These are phyloP conservation scores for Cubamyces sp. DNA, from an alignment of 768 basidiomycete genomes.

Conservation along the genomic window DNA sequence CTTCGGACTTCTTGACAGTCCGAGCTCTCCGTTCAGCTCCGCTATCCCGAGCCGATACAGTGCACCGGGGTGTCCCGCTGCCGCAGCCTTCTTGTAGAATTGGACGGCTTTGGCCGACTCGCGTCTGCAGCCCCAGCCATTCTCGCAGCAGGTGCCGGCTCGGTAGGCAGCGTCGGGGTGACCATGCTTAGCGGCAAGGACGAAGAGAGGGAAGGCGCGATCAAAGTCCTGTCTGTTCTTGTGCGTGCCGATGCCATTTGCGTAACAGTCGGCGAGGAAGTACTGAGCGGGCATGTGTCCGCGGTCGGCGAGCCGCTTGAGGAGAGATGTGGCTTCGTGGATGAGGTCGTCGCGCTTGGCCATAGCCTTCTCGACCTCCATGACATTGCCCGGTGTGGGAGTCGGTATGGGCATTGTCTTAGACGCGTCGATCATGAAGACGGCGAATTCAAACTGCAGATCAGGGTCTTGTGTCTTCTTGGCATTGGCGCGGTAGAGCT, in stretches of 20 bases:
- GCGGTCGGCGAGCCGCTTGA: conserved; percentile 91
- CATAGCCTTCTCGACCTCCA: conserved; percentile 78
- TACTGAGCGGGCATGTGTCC: conserved; percentile 96
- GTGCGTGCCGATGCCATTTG: conserved; percentile 95
- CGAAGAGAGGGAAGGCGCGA: conserved; percentile 93
- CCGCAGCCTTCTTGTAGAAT: conserved; percentile 93
- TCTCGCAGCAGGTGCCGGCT: conserved; percentile 97
- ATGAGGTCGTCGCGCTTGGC: conserved; percentile 88
- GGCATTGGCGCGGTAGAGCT: conserved; percentile 96
- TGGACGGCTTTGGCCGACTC: conserved; percentile 91
- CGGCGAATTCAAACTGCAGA: conserved; percentile 96
- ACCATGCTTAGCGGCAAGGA: conserved; percentile 95
- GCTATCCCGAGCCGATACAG: conserved; percentile 97
- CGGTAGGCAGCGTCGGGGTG: conserved; percentile 96
- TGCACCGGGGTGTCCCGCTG: conserved; percentile 88
- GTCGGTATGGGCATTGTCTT: conserved; percentile 83
- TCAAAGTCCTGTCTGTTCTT: conserved; percentile 96
- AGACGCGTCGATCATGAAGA: conserved; percentile 98
- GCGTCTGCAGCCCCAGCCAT: conserved; percentile 96
- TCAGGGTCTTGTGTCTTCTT: conserved; percentile 99
- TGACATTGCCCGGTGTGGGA: conserved; percentile 69
- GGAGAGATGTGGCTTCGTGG: conserved; percentile 82
- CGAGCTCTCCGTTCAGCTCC: conserved; percentile 94
- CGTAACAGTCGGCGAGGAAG: conserved; percentile 97
- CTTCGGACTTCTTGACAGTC: conserved; percentile 82